phyloP scores from a whole-genome alignment of 1,139 yeast genomes.

The Magnusiomyces suaveolens region DNA sequence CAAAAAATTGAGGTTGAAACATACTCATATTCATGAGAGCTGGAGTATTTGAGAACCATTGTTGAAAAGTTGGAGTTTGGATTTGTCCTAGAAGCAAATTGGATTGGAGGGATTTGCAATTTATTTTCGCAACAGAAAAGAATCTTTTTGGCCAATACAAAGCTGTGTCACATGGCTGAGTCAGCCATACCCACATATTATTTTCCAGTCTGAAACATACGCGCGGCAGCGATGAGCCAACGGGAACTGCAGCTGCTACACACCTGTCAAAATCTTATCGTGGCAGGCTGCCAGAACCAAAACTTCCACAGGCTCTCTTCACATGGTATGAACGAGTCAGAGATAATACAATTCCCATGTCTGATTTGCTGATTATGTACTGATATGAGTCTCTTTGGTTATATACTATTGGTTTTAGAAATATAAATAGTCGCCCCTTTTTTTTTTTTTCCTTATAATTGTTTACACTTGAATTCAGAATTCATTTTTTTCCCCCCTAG shows the following conservation, averaged over 20 bases:
- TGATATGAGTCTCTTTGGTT: background rate
- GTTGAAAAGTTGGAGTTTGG: background rate
- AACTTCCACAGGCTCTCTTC: no score
- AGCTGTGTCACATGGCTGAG: background rate
- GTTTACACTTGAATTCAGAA: no score
- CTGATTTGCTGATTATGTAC: background rate
- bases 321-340: no score
- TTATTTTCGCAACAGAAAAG: no score
- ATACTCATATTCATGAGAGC: constrained; percentile 2
- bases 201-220: background rate
- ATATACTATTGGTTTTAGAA: no score
- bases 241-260: background rate
- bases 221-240: background rate
- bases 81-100: background rate
- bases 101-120: background rate
- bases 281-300: no score
- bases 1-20: background rate
- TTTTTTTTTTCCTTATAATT: background rate
- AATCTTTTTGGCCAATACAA: background rate
- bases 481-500: background rate
- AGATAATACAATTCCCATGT: no score
- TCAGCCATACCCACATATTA: background rate
- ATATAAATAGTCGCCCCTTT: background rate
- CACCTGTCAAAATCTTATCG: background rate
- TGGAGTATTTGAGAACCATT: constrained; percentile 5